Evolutionary conservation across 805 yeast genomes (phyloP).

Genomic region (Saccharomyces jurei): DNA sequence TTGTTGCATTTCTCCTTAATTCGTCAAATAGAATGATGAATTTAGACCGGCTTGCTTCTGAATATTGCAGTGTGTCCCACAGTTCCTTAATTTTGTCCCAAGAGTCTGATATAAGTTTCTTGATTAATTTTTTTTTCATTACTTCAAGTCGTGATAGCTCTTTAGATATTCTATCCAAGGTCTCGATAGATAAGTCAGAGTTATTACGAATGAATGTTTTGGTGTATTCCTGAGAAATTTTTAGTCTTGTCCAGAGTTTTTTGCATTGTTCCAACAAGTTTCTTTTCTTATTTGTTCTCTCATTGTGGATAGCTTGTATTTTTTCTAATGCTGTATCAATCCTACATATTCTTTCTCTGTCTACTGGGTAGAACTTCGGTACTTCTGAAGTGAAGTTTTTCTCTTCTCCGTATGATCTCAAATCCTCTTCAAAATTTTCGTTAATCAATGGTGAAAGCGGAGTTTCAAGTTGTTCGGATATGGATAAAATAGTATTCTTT

Average conservation of each 20-base stretch:
- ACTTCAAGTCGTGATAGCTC: conserved; percentile 52
- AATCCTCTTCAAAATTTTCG: not conserved
- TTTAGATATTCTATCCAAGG: conserved; percentile 42
- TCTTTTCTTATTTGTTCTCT: conserved; percentile 33
- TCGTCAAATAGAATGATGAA: conserved; percentile 35
- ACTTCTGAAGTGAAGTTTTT: not conserved
- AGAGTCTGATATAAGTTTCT: conserved; percentile 57
- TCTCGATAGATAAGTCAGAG: conserved; percentile 38
- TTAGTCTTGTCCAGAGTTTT: conserved; percentile 49
- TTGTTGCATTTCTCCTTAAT: conserved; percentile 8
- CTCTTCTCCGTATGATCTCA: not conserved
- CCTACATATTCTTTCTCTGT: conserved; percentile 3
- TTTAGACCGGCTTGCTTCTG: conserved; percentile 40
- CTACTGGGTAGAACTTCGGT: conserved; percentile 4
- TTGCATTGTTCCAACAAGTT: conserved; percentile 35
- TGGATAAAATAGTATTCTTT: conserved; percentile 8
- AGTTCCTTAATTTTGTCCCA: conserved; percentile 49
- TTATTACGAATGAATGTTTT: conserved; percentile 37
- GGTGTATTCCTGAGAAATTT: conserved; percentile 37
- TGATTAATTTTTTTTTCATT: conserved; percentile 56
- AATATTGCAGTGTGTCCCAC: conserved; percentile 58
- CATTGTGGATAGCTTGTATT: conserved; percentile 21
- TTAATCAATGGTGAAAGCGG: not conserved
- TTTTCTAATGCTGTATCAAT: conserved; percentile 11
- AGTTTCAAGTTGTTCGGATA: conserved; percentile 20